Conservation (phyloP, 306 rosid species). For the Vicia sativa region DNA sequence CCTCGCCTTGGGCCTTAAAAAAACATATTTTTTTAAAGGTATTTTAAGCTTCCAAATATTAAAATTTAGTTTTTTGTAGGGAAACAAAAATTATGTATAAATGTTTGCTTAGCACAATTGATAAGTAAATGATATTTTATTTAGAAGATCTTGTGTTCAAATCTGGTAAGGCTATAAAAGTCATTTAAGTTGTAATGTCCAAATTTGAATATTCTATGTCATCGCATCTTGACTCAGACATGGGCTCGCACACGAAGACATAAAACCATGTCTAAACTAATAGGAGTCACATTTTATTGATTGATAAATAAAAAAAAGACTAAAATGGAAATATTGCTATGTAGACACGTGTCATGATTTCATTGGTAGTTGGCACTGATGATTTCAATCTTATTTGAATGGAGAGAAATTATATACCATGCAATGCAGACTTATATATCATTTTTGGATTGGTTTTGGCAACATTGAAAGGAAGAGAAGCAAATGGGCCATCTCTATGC, state of each 20-base stretch:
- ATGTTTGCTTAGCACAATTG: no score
- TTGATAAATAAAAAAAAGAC: background rate
- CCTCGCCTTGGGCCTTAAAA: no score
- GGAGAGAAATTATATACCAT: slow-evolving; percentile 34
- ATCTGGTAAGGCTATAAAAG: no score
- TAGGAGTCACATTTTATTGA: background rate
- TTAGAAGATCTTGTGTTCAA: no score
- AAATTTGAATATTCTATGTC: background rate
- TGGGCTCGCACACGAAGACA: background rate
- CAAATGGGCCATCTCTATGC: slow-evolving; percentile 47
- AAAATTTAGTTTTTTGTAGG: no score
- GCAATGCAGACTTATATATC: slow-evolving; percentile 29
- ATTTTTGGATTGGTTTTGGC: slow-evolving; percentile 29
- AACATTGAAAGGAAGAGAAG: slow-evolving; percentile 31
- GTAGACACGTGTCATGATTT: slow-evolving; percentile 43
- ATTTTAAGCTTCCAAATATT: no score
- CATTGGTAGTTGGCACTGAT: slow-evolving; percentile 3
- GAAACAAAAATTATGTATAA: no score
- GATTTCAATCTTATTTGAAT: slow-evolving; percentile 38
- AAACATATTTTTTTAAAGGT: no score
- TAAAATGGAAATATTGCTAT: background rate
- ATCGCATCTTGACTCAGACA: background rate
- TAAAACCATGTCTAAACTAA: background rate
- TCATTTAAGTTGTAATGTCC: background rate
- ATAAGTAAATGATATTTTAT: no score